Evolutionary conservation across 2,329 filamentous ascomycete species (phyloP).

Genomic region (Neofusicoccum laricinum): DNA sequence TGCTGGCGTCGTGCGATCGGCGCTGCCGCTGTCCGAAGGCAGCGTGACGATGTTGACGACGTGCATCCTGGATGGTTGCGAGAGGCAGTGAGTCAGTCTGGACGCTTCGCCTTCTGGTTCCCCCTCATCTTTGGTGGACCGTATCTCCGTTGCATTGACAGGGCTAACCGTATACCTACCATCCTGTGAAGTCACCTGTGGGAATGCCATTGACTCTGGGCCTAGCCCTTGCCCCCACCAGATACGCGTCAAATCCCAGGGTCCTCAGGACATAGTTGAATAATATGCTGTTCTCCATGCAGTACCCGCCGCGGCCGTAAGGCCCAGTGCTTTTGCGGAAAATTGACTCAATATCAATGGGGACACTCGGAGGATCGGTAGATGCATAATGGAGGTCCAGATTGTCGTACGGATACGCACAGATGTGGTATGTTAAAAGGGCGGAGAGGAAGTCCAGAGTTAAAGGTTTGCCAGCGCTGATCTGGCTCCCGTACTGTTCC

Average conservation of each 20-base stretch:
- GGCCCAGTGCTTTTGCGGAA: slow-evolving; percentile 43
- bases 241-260: slow-evolving; percentile 54
- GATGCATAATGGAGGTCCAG: slow-evolving; percentile 51
- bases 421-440: slow-evolving; percentile 35
- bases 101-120: no score
- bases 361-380: slow-evolving; percentile 18
- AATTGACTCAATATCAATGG: slow-evolving; percentile 47
- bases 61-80: slow-evolving; percentile 45
- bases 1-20: slow-evolving; percentile 24
- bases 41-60: slow-evolving; percentile 62
- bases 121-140: no score
- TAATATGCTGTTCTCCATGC: slow-evolving; percentile 57
- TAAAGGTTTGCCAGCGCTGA: no score
- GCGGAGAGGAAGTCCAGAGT: no score
- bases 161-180: slow-evolving; percentile 32
- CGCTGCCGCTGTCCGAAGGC: slow-evolving; percentile 26
- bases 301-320: slow-evolving; percentile 55
- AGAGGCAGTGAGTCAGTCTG: no score
- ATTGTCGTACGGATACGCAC: slow-evolving; percentile 57
- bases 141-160: no score
- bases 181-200: slow-evolving; percentile 45
- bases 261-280: slow-evolving; percentile 53
- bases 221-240: slow-evolving; percentile 50
- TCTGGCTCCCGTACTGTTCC: no score
- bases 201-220: slow-evolving; percentile 29